These are phyloP conservation scores for Diaporthe vaccinii DNA, from an alignment of 2,329 filamentous ascomycete genomes.

Conservation along the genomic window DNA sequence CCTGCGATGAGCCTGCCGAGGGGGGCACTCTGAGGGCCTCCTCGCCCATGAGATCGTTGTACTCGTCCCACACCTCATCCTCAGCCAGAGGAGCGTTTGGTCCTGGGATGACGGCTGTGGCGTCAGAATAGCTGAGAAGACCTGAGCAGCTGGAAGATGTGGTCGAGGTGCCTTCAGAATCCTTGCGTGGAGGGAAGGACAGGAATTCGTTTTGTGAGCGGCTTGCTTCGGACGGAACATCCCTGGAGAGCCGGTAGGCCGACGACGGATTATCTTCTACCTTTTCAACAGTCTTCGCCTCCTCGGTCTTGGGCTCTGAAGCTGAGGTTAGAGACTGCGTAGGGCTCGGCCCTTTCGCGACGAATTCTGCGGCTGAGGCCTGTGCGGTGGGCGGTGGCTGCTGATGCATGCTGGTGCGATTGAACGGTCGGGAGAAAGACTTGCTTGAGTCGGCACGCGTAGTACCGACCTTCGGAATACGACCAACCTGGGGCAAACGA, in stretches of 20 bases:
- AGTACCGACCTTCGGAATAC: slow-evolving; percentile 86
- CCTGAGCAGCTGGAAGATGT: slow-evolving; percentile 78
- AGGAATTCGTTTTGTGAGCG: slow-evolving; percentile 74
- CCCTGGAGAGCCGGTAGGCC: slow-evolving; percentile 49
- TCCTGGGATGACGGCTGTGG: slow-evolving; percentile 76
- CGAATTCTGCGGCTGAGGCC: slow-evolving; percentile 54
- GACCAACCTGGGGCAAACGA: slow-evolving; percentile 83
- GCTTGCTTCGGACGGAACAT: slow-evolving; percentile 49
- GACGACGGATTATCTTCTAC: slow-evolving; percentile 49
- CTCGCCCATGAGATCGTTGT: slow-evolving; percentile 87
- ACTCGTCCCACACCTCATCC: slow-evolving; percentile 95
- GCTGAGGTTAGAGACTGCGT: slow-evolving; percentile 53
- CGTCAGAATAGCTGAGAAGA: slow-evolving; percentile 69
- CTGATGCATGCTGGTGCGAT: slow-evolving; percentile 64
- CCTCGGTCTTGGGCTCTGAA: slow-evolving; percentile 55
- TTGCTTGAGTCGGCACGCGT: slow-evolving; percentile 76
- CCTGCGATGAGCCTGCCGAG: slow-evolving; percentile 69
- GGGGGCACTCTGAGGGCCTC: slow-evolving; percentile 59
- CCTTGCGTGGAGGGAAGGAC: slow-evolving; percentile 75
- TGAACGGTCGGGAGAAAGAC: slow-evolving; percentile 90
- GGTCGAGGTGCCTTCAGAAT: slow-evolving; percentile 70
- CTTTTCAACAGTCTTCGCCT: slow-evolving; percentile 50
- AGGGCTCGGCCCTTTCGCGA: slow-evolving; percentile 64
- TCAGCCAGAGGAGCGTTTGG: slow-evolving; percentile 75
- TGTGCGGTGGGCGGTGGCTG: slow-evolving; percentile 47